Evolutionary conservation across 2,329 filamentous ascomycete genomes (phyloP).

Genomic region (Ceratocystis harringtonii): DNA sequence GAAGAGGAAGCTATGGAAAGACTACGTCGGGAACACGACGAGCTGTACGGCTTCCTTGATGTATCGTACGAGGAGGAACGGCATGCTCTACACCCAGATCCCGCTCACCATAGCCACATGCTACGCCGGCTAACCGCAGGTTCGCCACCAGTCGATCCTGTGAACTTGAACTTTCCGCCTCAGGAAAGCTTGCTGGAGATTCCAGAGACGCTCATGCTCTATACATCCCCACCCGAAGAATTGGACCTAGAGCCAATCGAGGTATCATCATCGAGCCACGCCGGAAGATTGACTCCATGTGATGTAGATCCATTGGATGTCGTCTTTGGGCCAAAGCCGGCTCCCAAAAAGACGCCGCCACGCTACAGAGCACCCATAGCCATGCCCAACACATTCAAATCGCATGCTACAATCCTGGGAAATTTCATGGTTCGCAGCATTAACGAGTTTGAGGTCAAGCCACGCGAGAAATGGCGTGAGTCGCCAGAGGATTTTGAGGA

Average conservation of each 20-base stretch:
- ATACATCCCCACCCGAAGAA: conserved; percentile 32
- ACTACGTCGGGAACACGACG: not conserved
- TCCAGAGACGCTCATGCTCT: conserved; percentile 34
- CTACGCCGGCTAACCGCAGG: not conserved
- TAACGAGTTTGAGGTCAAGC: conserved; percentile 23
- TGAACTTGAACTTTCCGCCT: conserved; percentile 35
- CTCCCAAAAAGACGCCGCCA: not conserved
- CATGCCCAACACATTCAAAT: conserved; percentile 10
- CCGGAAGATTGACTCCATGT: conserved; percentile 30
- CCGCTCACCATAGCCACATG: conserved; percentile 9
- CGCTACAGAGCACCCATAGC: not conserved
- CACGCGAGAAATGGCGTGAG: conserved; percentile 21
- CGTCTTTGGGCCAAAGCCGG: conserved; percentile 24
- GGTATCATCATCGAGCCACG: not conserved
- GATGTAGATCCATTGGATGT: conserved; percentile 35
- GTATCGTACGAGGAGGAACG: conserved; percentile 15
- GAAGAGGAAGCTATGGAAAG: conserved; percentile 7
- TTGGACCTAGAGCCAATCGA: conserved; percentile 30
- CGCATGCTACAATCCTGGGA: conserved; percentile 8
- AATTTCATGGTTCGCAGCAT: conserved; percentile 22
- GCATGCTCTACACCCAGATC: not conserved
- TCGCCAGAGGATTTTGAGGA: conserved; percentile 6
- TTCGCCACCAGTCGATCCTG: conserved; percentile 25
- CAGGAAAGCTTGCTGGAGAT: conserved; percentile 33
- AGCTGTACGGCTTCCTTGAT: conserved; percentile 10